Evolutionary conservation across 2,329 filamentous ascomycete species (phyloP), one percentile per base, ranked within the genome.

Genomic region (Alternaria tenuissima): DNA sequence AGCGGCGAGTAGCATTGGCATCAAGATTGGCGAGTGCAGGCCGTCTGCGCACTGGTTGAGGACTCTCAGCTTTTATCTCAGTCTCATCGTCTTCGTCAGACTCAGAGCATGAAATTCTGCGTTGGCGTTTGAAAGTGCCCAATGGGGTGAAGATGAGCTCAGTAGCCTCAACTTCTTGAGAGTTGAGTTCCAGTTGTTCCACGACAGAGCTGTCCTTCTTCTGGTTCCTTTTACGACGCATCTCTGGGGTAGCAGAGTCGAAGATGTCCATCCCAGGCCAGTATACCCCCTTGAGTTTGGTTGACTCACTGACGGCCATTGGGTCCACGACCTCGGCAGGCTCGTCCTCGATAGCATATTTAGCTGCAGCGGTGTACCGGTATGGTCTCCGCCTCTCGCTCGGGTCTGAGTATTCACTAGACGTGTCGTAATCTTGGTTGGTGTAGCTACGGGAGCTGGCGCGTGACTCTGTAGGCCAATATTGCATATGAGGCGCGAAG

Each of bases 201-300:
- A 93, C 80, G n/a, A 92, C 88, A 1, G 87, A 89, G n/a, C 82
- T 84, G 55, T 89, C 87, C 76, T 94, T 94, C 69, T 90, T 88
- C 78, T 94, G 91, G 73, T 94, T 94, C 52, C 91, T 84, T 79
- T 88, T 91, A 46, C 89, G 85, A 68, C 88, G 89, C 84, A 91
- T 90, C 62, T 90, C 87, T 16, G 88, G 85, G 5, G 89, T 91
- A 5, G 91, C 91, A 54, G 91, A 88, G 76, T 94, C 91, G 73
- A 94, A 93, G n/a, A 92, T 84, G 54, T 87, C 86, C 91, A 94
- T 94, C 18, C 91, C 91, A 3, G 89, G 89, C 84, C 89, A 93
- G 47, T 87, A 81, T n/a, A 89, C 81, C 2, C 91, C 91, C 76
- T 94, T 94, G 54, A 93, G 83, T 70, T 82, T 86, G 59, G 76